Percentiles rank a stretch among this genome's conserved stretches.
These are phyloP conservation scores for Talaromyces wortmannii DNA, from an alignment of 495 filamentous ascomycete genomes.

Conservation along the genomic window DNA sequence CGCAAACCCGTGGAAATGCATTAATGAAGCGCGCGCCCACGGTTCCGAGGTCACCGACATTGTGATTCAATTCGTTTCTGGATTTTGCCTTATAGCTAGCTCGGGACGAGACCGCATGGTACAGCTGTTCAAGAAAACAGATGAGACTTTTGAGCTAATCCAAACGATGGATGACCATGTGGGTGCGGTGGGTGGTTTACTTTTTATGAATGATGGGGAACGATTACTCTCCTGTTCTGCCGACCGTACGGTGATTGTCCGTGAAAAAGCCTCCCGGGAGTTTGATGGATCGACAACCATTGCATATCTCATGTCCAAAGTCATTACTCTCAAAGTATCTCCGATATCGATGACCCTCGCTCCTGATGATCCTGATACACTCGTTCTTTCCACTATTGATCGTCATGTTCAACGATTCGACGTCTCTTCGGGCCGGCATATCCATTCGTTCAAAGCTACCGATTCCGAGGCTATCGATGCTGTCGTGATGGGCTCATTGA, in stretches of 20 bases:
- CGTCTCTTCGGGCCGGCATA: conserved; percentile 58
- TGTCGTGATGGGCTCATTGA: conserved; percentile 73
- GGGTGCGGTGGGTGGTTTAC: conserved; percentile 56
- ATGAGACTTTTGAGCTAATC: conserved; percentile 48
- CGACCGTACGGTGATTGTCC: conserved; percentile 76
- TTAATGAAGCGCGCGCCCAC: conserved; percentile 74
- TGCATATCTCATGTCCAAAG: conserved; percentile 68
- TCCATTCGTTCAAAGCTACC: conserved; percentile 70
- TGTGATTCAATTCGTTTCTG: conserved; percentile 39
- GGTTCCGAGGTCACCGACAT: conserved; percentile 80
- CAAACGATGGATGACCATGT: conserved; percentile 79
- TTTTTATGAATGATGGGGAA: conserved; percentile 57
- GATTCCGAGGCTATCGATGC: conserved; percentile 74
- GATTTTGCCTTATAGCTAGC: conserved; percentile 57
- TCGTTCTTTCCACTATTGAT: conserved; percentile 76
- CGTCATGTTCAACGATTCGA: conserved; percentile 74
- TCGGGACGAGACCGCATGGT: conserved; percentile 84
- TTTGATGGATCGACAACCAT: conserved; percentile 54
- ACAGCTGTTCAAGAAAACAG: conserved; percentile 68
- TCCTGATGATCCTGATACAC: conserved; percentile 49
- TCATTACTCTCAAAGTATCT: conserved; percentile 76
- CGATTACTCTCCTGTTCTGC: conserved; percentile 79
- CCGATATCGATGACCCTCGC: conserved; percentile 74
- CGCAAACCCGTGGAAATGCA: conserved; percentile 38
- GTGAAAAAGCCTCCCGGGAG: conserved; percentile 66